Evolutionary conservation across 495 filamentous ascomycete genomes (phyloP).

Genomic region (Penicillium atrosanguineum): DNA sequence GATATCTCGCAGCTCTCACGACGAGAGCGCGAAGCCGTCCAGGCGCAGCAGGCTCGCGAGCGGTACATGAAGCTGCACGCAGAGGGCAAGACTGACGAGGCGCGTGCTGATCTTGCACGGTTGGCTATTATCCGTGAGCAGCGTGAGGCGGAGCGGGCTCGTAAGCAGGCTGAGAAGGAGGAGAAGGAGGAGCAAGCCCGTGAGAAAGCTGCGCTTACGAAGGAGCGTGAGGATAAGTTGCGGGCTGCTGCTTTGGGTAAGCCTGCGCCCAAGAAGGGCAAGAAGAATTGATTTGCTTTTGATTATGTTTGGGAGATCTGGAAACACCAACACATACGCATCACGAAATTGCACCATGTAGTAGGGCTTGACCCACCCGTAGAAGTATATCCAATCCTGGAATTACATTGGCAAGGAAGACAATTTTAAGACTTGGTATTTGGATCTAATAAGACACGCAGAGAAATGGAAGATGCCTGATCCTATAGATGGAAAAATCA

Average conservation of each 20-base stretch:
- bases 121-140: slow-evolving; percentile 77
- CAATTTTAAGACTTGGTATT: slow-evolving; percentile 6
- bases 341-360: background rate
- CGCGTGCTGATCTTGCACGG: slow-evolving; percentile 84
- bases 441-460: slow-evolving; percentile 13
- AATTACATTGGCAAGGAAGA: background rate
- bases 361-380: background rate
- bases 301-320: background rate
- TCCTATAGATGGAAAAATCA: slow-evolving; percentile 13
- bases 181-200: slow-evolving; percentile 63
- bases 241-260: slow-evolving; percentile 31
- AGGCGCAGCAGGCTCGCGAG: slow-evolving; percentile 86
- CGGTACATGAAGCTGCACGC: slow-evolving; percentile 91
- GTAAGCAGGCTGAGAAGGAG: slow-evolving; percentile 79
- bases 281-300: slow-evolving; percentile 34
- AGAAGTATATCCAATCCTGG: background rate
- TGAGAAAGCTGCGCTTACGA: slow-evolving; percentile 32
- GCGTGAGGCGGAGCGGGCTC: slow-evolving; percentile 77
- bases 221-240: slow-evolving; percentile 37
- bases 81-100: slow-evolving; percentile 96
- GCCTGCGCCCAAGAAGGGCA: slow-evolving; percentile 27
- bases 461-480: slow-evolving; percentile 1
- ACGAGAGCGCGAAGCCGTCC: slow-evolving; percentile 82
- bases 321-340: background rate
- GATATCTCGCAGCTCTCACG: slow-evolving; percentile 62